Conservation (phyloP, 345 rosid genomes). For the Melastoma malabathricum region DNA sequence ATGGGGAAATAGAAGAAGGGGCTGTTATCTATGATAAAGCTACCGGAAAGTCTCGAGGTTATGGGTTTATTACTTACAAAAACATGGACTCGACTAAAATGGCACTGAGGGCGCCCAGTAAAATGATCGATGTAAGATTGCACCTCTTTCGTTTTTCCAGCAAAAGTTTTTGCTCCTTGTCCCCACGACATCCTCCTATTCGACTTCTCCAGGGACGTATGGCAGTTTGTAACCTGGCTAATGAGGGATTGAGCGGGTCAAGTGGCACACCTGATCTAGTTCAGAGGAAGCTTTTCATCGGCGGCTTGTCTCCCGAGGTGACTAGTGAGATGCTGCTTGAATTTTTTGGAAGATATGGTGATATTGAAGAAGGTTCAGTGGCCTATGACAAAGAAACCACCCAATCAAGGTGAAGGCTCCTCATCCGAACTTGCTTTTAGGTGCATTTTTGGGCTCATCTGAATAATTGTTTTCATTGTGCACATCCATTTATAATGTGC, state of each 20-base stretch:
- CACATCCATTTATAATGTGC: constrained; percentile 10
- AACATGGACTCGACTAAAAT: constrained; percentile 50
- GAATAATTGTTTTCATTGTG: constrained; percentile 7
- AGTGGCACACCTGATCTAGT: constrained; percentile 31
- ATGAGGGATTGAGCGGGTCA: constrained; percentile 43
- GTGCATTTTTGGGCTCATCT: background rate
- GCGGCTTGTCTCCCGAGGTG: constrained; percentile 47
- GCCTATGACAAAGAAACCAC: constrained; percentile 58
- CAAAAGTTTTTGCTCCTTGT: background rate
- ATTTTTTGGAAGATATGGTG: constrained; percentile 38
- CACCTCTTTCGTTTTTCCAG: constrained; percentile 6
- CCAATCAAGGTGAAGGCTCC: constrained; percentile 34
- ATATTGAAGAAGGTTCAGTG: constrained; percentile 59
- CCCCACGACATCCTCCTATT: background rate
- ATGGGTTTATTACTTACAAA: constrained; percentile 61
- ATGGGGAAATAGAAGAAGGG: constrained; percentile 72
- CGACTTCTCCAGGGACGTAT: constrained; percentile 34
- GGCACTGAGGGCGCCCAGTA: constrained; percentile 51
- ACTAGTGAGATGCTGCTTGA: constrained; percentile 43
- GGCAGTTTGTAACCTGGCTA: constrained; percentile 55
- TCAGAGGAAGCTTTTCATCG: constrained; percentile 53
- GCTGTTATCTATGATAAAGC: constrained; percentile 57
- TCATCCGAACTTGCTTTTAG: background rate
- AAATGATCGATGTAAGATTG: constrained; percentile 46
- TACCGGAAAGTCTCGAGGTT: constrained; percentile 65